Percentiles rank a stretch among this genome's conserved stretches.
Evolutionary conservation across 768 basidiomycete species (phyloP).

Genomic region (Amanita exitialis): DNA sequence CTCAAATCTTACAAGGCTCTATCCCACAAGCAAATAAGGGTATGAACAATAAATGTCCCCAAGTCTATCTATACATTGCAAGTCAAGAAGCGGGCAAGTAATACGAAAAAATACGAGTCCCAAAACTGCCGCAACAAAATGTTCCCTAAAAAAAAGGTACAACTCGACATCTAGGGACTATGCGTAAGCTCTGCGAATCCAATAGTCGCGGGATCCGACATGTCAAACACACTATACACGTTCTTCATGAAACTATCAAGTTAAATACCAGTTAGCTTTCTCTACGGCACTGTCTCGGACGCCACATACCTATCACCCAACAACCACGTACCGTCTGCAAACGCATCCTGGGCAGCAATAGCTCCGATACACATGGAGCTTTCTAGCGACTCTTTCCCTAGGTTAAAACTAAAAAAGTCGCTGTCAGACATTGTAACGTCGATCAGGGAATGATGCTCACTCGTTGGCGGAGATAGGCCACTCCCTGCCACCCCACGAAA

Average conservation of each 20-base stretch:
- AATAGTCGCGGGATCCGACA: slow-evolving; percentile 16
- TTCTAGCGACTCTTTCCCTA: not conserved
- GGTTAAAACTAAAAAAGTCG: slow-evolving; percentile 1
- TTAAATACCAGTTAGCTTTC: slow-evolving; percentile 21
- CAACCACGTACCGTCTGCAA: not conserved
- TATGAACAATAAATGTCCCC: no score
- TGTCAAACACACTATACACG: slow-evolving; percentile 31
- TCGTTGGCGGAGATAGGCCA: not conserved
- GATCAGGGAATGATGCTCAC: not conserved
- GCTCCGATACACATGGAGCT: slow-evolving; percentile 2
- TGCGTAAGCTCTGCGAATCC: slow-evolving; percentile 18
- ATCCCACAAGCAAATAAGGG: no score
- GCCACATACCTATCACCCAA: not conserved
- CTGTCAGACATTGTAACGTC: not conserved
- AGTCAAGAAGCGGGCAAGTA: no score
- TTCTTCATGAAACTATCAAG: slow-evolving; percentile 28
- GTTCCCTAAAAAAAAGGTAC: no score
- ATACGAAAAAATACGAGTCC: no score
- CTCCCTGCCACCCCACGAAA: slow-evolving; percentile 1
- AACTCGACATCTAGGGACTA: no score
- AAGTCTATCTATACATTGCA: no score
- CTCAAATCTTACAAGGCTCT: no score
- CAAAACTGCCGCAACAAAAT: no score
- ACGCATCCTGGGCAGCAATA: not conserved
- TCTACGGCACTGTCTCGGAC: slow-evolving; percentile 10